phyloP scores from a whole-genome alignment of 2,329 filamentous ascomycete species.

The Cladosporium sp. region DNA sequence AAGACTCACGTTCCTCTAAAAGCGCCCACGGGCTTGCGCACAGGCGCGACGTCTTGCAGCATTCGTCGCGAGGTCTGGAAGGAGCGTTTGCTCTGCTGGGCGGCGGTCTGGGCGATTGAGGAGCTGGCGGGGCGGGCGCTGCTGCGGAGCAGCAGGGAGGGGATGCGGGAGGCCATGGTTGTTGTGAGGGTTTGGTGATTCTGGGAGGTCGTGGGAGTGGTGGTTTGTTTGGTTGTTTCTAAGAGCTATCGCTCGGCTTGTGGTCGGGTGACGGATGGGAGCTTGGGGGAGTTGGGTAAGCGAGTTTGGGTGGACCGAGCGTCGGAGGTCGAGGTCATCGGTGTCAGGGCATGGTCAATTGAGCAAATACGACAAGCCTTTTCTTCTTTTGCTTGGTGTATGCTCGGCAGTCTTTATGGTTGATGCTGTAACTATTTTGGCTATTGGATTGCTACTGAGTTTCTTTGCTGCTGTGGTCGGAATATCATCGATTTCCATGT shows the following conservation, averaged over 20 bases:
- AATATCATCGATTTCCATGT: no score
- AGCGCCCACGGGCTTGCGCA: slow-evolving; percentile 64
- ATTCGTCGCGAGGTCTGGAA: slow-evolving; percentile 35
- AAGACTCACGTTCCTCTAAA: slow-evolving; percentile 67
- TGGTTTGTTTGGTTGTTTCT: neutral
- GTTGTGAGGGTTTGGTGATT: neutral
- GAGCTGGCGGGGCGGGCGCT: slow-evolving; percentile 17
- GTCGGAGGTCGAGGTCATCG: no score
- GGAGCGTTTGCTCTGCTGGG: slow-evolving; percentile 15
- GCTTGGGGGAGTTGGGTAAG: no score
- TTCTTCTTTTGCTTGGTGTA: no score
- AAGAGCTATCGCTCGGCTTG: neutral
- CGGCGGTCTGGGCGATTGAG: slow-evolving; percentile 12
- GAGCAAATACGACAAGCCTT: no score
- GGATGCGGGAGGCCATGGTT: slow-evolving; percentile 43
- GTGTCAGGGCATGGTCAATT: no score
- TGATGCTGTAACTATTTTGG: no score
- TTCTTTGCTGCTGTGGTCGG: no score
- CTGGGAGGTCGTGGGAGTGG: neutral
- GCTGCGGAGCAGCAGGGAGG: slow-evolving; percentile 32
- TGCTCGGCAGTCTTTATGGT: no score
- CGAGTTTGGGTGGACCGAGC: no score
- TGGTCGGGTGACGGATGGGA: no score
- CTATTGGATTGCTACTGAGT: no score
- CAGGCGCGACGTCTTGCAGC: slow-evolving; percentile 36